phyloP scores from a whole-genome alignment of 352 stramenopile species.

The Peronospora destructor region DNA sequence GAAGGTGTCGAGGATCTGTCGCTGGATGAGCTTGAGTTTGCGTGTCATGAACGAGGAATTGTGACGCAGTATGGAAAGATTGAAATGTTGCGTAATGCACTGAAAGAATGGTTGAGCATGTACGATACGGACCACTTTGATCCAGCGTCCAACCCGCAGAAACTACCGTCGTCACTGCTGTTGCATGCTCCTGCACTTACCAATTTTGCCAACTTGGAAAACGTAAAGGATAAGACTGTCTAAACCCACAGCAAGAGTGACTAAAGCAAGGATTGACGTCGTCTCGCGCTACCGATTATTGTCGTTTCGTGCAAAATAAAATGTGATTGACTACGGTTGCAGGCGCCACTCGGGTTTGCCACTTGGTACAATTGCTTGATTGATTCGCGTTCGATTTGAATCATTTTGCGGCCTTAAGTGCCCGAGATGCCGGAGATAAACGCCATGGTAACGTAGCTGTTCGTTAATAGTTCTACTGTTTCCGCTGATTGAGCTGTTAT shows the following conservation, averaged over 20 bases:
- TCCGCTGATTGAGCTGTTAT: too few species aligned
- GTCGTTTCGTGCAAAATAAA: too few species aligned
- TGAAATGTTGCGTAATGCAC: constrained; percentile 35
- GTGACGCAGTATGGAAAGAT: constrained; percentile 63
- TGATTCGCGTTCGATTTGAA: too few species aligned
- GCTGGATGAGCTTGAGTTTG: constrained; percentile 79
- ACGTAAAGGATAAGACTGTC: constrained; percentile 3
- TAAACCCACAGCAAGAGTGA: too few species aligned
- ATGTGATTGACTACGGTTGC: too few species aligned
- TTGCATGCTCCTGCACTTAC: constrained; percentile 69
- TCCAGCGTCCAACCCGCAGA: constrained; percentile 19
- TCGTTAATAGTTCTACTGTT: too few species aligned
- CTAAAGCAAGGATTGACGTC: neutral
- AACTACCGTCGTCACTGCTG: constrained; percentile 51
- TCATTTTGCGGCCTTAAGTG: too few species aligned
- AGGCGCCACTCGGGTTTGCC: too few species aligned
- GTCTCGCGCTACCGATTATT: too few species aligned
- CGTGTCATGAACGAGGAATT: constrained; percentile 74
- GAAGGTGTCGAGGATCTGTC: constrained; percentile 65
- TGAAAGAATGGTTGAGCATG: constrained; percentile 73
- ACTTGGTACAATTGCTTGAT: too few species aligned
- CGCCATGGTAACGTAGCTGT: too few species aligned
- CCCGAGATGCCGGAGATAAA: too few species aligned
- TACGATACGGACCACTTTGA: constrained; percentile 53
- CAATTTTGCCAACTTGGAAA: constrained; percentile 23